Evolutionary conservation across 352 stramenopile species (phyloP), one percentile per base, ranked within the genome.

Genomic region (Globisporangium apiculatum): DNA sequence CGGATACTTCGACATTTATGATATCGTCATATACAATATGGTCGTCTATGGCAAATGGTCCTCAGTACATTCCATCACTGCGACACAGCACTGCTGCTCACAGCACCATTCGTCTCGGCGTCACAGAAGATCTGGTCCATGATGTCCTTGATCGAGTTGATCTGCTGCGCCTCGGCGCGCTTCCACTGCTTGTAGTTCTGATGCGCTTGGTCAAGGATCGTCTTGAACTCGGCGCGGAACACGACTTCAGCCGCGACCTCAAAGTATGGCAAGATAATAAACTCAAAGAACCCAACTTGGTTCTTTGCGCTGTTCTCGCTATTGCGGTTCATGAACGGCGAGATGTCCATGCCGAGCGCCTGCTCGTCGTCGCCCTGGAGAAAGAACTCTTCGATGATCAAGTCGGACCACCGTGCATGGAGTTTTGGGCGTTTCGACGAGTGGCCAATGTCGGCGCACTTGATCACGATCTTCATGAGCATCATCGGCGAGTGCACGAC

Each of bases 301-400:
- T 92, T 90, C 70, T 92, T 90, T 55, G 83, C 83, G 57, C 83
- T 92, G 66, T 95, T 96, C 59, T 94, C 82, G 10, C 78, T 86
- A 31, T 92, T 66, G 17, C 89, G 76, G 66, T 98, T 86, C 85
- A 96, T 97, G 68, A 98, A 96, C 17, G 92, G 91, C 57, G 80
- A 97, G 58, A 97, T 87, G 47, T 94, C 74, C 47, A 96, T 75
- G 55, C 85, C 87, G 41, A 90, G 75, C 42, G 76, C 70, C 50
- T 90, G 93, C 63, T 98, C 95, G 59, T 95, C 85, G 68, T 98
- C 94, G 46, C 95, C 95, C 71, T 98, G 94, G 17, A 86, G 67
- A 64, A 97, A 98, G 62, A 98, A 98, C 68, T 99, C 95, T 55
- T 97, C 84, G 53, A 97, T 89, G 52, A 98, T 96, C 38, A 95